Percentiles rank a stretch among this genome's conserved stretches.
These are phyloP conservation scores for Brachypodium distachyon DNA, from an alignment of 202 grass and related monocot genomes.

Conservation along the genomic window DNA sequence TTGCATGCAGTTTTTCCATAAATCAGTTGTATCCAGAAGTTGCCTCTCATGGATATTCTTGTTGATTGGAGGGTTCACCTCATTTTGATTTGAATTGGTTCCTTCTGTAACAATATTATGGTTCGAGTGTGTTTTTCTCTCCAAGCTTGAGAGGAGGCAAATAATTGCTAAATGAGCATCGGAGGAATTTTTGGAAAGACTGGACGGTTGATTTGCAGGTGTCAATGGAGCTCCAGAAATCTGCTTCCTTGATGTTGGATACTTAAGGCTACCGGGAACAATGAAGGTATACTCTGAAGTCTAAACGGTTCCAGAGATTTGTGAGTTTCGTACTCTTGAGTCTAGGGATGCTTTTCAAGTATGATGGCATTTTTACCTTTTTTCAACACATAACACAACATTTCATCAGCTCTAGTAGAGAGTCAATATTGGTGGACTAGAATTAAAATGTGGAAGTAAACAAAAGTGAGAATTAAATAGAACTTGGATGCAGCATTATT, in stretches of 20 bases:
- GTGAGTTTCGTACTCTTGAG: not conserved
- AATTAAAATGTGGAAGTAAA: not conserved
- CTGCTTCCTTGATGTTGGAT: not conserved
- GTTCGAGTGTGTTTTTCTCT: not conserved
- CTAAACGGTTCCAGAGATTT: not conserved
- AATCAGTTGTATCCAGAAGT: not conserved
- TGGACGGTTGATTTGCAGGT: not conserved
- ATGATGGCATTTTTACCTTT: not conserved
- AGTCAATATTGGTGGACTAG: not conserved
- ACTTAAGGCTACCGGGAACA: not conserved
- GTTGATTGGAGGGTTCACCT: not conserved
- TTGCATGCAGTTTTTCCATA: not conserved
- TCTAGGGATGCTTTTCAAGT: not conserved
- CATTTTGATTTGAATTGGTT: not conserved
- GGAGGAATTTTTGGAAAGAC: not conserved
- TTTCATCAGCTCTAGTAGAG: not conserved
- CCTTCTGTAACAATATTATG: not conserved
- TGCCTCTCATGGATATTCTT: not conserved
- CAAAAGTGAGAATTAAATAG: not conserved
- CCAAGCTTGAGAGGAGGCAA: not conserved
- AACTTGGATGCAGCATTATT: not conserved
- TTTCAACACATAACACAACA: constrained; percentile 3
- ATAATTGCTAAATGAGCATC: not conserved
- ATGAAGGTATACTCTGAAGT: not conserved
- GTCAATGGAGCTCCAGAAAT: not conserved